Percentiles rank a stretch among this genome's conserved stretches.
phyloP scores from a whole-genome alignment of 2,329 filamentous ascomycete genomes.

The Hyphodiscus sp. region DNA sequence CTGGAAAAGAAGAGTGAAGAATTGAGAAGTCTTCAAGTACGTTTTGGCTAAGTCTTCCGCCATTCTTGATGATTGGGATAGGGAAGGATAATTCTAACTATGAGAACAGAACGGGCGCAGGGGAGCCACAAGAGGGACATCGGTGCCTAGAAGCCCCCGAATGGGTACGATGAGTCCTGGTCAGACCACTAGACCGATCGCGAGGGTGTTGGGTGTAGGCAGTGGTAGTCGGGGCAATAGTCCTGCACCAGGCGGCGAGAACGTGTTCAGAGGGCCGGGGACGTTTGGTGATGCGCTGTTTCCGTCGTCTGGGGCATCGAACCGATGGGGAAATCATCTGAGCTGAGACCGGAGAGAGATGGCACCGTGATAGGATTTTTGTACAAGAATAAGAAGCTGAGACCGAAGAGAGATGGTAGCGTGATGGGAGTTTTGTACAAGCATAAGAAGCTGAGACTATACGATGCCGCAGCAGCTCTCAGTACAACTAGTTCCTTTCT shows the following conservation, averaged over 20 bases:
- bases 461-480: not conserved
- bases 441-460: not conserved
- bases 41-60: no score
- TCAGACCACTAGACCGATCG: constrained; percentile 9
- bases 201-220: constrained; percentile 7
- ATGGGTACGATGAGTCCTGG: constrained; percentile 25
- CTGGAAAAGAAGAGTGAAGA: constrained; percentile 34
- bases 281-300: constrained; percentile 13
- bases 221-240: constrained; percentile 21
- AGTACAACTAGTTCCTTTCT: not conserved
- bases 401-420: not conserved
- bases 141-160: constrained; percentile 26
- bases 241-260: constrained; percentile 16
- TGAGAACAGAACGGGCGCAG: constrained; percentile 34
- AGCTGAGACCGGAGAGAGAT: not conserved
- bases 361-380: not conserved
- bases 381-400: not conserved
- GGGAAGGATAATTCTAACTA: no score
- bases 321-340: constrained; percentile 15
- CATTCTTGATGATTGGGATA: no score
- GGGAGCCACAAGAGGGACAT: constrained; percentile 23
- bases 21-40: constrained; percentile 26
- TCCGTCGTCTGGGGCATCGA: not conserved
- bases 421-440: not conserved
- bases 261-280: not conserved